Base-by-base conservation (phyloP, 1,139 yeast genomes). In the Pichia sp. region DNA sequence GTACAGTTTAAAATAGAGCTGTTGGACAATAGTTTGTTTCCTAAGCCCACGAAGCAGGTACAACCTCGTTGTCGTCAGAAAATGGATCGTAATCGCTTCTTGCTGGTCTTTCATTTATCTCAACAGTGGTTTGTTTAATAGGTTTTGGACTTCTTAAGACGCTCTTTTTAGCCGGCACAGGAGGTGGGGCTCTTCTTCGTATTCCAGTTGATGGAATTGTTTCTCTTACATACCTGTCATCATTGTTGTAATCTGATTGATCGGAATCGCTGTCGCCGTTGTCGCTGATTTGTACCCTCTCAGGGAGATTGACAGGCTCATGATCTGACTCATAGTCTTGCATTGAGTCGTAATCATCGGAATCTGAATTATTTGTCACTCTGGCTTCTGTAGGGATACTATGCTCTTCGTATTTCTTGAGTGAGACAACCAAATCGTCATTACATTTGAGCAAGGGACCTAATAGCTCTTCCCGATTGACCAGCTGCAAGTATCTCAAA, bases 361-460 rank as follows among this genome's bases (percentile, higher is more conserved):
- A 69, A 22, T 67, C 69, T 25, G 66, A 74, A 31, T 50, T 40
- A 10, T 18, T 13, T 12, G 13, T 30, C 7, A 40, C 37, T 41
- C 45, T 50, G 8, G 51, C 40, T 45, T 70, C 73, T 7, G 53
- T 42, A 3, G 80, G 79, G 49, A 76, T 75, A 57, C 84, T 75
- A 61, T 66, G 66, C 50, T 77, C 75, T 57, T 91, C 96, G 66
- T 82, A 90, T 55, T 74, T 70, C 61, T 83, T 81, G 62, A 93
- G 75, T 0, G 90, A 84, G 4, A 73, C 73, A 10, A 93, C 95
- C 57, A 93, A 76, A 63, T 86, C 91, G 62, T 93, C 99, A 66
- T 93, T 93, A 47, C 96, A 95, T 58, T 81, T 85, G 55, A 93
- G 80, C 59, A 93, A 75, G 48, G 91, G 79, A 9, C 97, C 98